Percentiles rank a stretch among this genome's conserved stretches.
Conservation (phyloP, 2,329 filamentous ascomycete species). For the Raffaelea deltoideospora region DNA sequence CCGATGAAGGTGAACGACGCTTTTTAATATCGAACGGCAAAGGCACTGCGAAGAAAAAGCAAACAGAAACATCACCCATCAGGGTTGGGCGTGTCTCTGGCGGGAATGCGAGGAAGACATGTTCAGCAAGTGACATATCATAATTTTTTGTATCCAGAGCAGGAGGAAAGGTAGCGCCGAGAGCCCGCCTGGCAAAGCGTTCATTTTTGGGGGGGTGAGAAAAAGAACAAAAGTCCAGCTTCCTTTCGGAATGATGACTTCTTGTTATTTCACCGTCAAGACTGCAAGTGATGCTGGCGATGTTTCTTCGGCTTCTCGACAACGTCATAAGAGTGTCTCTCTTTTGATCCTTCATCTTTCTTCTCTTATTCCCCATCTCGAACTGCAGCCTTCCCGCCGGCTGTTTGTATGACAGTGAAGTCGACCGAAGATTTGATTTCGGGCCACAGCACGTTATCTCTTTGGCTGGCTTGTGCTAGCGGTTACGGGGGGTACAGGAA, state of each 20-base stretch:
- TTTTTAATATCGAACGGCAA: neutral
- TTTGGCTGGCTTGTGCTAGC: neutral
- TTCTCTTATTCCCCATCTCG: neutral
- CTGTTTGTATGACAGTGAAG: neutral
- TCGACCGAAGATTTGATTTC: neutral
- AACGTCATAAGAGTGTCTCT: neutral
- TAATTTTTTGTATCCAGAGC: neutral
- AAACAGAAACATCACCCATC: neutral
- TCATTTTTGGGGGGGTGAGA: too few relatives aligned
- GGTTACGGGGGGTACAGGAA: too few relatives aligned
- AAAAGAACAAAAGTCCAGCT: constrained; percentile 43
- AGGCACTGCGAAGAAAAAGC: constrained; percentile 1
- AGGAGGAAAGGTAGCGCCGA: neutral
- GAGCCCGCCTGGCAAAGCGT: constrained; percentile 2
- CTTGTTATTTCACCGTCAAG: constrained; percentile 52
- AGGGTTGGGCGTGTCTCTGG: neutral
- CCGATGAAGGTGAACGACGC: too few relatives aligned
- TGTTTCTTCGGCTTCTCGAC: neutral
- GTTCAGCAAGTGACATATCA: neutral
- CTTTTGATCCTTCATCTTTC: neutral
- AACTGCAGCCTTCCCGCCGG: neutral
- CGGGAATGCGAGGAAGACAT: neutral
- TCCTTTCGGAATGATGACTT: constrained; percentile 28
- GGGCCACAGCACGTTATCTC: neutral
- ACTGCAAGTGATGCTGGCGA: constrained; percentile 2